Percentiles rank a stretch among this genome's conserved stretches.
Conservation (phyloP, 371 early-diverging fungal species). For the Zopfochytrium polystomum region DNA sequence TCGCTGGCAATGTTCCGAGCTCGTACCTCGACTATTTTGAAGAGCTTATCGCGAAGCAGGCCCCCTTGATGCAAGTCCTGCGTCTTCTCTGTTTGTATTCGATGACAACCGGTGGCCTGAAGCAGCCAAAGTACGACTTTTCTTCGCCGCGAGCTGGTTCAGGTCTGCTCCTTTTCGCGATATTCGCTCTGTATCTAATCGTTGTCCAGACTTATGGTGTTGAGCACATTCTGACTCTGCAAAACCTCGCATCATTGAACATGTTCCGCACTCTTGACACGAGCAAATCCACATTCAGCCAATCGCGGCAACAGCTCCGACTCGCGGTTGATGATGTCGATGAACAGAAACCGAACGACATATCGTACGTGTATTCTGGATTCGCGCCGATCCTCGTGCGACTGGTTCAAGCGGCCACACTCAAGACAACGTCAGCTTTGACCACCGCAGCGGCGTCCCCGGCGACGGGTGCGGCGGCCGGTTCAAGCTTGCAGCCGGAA, state of each 20-base stretch:
- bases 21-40: constrained; percentile 70
- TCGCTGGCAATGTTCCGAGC: constrained; percentile 69
- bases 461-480: constrained; percentile 14
- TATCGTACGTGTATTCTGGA: constrained; percentile 90
- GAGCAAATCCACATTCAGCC: constrained; percentile 23
- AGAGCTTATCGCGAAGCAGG: constrained; percentile 73
- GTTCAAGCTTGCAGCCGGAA: constrained; percentile 9
- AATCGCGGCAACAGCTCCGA: constrained; percentile 64
- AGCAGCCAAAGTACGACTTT: constrained; percentile 72
- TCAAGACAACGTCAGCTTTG: constrained; percentile 1
- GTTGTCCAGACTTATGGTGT: constrained; percentile 86
- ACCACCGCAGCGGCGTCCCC: constrained; percentile 29
- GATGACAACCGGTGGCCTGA: constrained; percentile 74
- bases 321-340: constrained; percentile 83
- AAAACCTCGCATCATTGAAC: constrained; percentile 66
- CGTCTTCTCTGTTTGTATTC: constrained; percentile 83
- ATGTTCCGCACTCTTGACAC: constrained; percentile 58
- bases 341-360: constrained; percentile 80
- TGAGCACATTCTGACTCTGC: constrained; percentile 79
- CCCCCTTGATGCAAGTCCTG: constrained; percentile 67
- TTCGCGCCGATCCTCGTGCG: constrained; percentile 89
- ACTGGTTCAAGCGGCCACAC: constrained; percentile 75
- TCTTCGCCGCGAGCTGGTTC: constrained; percentile 78
- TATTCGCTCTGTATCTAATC: not conserved
- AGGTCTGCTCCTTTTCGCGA: constrained; percentile 44